Base-by-base conservation (phyloP, 176 grass and related monocot species). In the Eragrostis curvula region DNA sequence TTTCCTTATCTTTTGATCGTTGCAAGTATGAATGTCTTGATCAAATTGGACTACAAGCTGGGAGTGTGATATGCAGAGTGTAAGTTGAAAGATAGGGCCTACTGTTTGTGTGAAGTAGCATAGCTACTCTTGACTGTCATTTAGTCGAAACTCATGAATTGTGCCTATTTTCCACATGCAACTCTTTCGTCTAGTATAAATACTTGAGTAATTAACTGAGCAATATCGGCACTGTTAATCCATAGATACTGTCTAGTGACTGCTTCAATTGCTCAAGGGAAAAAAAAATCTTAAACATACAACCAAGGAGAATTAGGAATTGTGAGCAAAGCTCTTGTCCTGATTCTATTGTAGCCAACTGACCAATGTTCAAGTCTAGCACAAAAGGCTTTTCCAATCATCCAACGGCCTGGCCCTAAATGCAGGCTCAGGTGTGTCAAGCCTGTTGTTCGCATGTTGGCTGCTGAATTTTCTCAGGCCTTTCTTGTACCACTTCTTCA, bases 61-160 rank as follows among this genome's bases (percentile, higher is more conserved):
- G 39, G 50, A 40, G 66, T 56, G 46, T 67, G 7, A 30, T 83
- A 27, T 57, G 66, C 21, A 47, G 27, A 7, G 25, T 70, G 29
- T 80, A 66, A 64, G 17, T 7, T 70, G 25, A 21, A 51, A 45
- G 9, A 27, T 24, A 61, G 6, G 12, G 21, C 30, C 6, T 73
- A 27, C 43, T 56, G 55, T 27, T 51, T 6, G 16, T 77, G 15
- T 42, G 67, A 64, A 81, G 61, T 36, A 75, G 7, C 39, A 21
- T 55, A 85, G 71, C 65, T 55, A 64, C 39, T 27, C 40, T 81
- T 76, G 42, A 10, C 55, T 81, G n/a, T 1, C 66, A 81, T 77
- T 85, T 81, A 27, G 46, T 17, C 64, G n/a, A 17, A 48, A 59
- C 3, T 43, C 4, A 46, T 85, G 72, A 82, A 50, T 73, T 49